A percentile compares a stretch with the other conserved stretches of the same genome.
Evolutionary conservation across 2,329 filamentous ascomycete genomes (phyloP).

Genomic region (Trichoderma koningiopsis): DNA sequence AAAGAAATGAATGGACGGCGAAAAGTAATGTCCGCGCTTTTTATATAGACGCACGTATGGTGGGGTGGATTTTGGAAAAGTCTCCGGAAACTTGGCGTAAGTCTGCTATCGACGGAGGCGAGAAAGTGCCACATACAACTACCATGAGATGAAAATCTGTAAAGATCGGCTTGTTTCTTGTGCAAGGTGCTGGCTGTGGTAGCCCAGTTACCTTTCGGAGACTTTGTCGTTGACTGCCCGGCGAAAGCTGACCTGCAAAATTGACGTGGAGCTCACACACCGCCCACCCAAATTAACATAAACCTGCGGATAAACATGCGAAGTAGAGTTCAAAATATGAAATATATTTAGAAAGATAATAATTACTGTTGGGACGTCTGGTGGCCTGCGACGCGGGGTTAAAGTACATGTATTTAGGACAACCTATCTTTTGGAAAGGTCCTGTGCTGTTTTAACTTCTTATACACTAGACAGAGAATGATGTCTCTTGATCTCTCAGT

Average conservation of each 20-base stretch:
- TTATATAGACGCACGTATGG: background rate
- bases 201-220: background rate
- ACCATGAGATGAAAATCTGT: background rate
- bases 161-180: background rate
- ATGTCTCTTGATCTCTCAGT: no score
- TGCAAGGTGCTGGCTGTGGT: background rate
- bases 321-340: background rate
- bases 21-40: no score
- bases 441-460: no score
- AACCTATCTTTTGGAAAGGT: no score
- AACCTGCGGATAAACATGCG: background rate
- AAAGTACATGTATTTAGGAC: no score
- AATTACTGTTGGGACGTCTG: no score
- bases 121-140: background rate
- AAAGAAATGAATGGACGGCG: background rate
- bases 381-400: no score
- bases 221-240: background rate
- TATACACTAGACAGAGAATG: no score
- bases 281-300: no score
- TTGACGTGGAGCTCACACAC: background rate
- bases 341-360: background rate
- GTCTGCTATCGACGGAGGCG: background rate
- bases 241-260: background rate
- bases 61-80: background rate
- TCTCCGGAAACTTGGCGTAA: constrained; percentile 15